A percentile compares a stretch with the other conserved stretches of the same genome.
Conservation (phyloP, 768 basidiomycete species). For the Candolleomyces eurysporus region DNA sequence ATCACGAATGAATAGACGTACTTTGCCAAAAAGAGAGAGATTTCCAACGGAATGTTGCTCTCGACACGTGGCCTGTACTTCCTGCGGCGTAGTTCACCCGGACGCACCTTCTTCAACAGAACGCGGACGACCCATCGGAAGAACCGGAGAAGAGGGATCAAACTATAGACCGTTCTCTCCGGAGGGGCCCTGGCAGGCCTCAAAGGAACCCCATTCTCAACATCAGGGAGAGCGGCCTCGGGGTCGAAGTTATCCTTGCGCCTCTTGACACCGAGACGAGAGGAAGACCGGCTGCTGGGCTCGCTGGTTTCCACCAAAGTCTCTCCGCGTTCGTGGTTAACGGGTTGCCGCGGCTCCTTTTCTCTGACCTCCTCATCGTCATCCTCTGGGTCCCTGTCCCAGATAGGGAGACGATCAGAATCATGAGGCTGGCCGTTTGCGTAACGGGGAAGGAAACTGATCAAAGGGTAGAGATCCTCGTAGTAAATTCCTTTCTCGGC, state of each 20-base stretch:
- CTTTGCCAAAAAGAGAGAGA: conserved; percentile 52
- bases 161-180: conserved; percentile 42
- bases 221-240: conserved; percentile 39
- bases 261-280: conserved; percentile 22
- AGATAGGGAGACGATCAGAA: conserved; percentile 54
- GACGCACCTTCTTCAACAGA: conserved; percentile 19
- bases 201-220: conserved; percentile 35
- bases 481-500: conserved; percentile 71
- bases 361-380: neutral
- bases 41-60: conserved; percentile 64
- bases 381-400: conserved; percentile 37
- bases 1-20: conserved; percentile 18
- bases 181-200: conserved; percentile 60
- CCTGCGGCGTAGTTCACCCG: conserved; percentile 17
- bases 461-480: conserved; percentile 67
- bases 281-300: conserved; percentile 12
- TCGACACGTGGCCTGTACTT: conserved; percentile 36
- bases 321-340: conserved; percentile 39
- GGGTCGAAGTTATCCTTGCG: conserved; percentile 39
- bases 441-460: conserved; percentile 66
- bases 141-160: conserved; percentile 50
- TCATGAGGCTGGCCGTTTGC: conserved; percentile 32
- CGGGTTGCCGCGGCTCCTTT: conserved; percentile 17
- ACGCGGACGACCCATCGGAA: conserved; percentile 42
- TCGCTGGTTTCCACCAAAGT: conserved; percentile 16